Percentiles rank a stretch among this genome's conserved stretches.
phyloP scores from a whole-genome alignment of 2,329 filamentous ascomycete species.

The Pezicula rhizophila region DNA sequence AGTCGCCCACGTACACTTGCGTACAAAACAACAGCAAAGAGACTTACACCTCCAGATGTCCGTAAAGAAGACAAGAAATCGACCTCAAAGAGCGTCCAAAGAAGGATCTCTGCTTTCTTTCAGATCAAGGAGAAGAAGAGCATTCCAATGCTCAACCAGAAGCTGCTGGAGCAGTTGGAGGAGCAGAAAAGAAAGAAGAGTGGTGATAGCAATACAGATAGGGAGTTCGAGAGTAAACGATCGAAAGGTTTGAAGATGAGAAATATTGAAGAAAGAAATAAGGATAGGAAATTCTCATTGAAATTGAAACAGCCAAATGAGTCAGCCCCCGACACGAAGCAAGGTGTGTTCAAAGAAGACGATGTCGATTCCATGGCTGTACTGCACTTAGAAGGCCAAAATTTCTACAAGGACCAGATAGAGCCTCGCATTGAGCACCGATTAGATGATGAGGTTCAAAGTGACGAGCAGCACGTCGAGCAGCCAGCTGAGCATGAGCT shows the following conservation, averaged over 20 bases:
- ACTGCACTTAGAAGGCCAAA: too few relatives aligned
- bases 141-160: constrained; percentile 8
- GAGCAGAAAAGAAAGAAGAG: constrained; percentile 6
- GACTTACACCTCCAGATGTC: constrained; percentile 4
- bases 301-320: neutral
- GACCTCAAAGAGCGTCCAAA: constrained; percentile 5
- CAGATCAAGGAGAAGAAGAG: constrained; percentile 4
- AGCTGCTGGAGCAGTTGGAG: constrained; percentile 10
- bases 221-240: neutral
- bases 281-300: neutral
- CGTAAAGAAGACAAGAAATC: neutral
- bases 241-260: neutral
- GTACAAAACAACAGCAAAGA: neutral
- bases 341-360: too few relatives aligned
- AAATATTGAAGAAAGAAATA: neutral
- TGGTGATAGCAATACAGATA: constrained; percentile 4
- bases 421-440: too few relatives aligned
- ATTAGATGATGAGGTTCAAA: too few relatives aligned
- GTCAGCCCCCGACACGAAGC: neutral
- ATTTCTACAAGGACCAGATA: too few relatives aligned
- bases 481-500: too few relatives aligned
- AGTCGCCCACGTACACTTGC: neutral
- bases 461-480: too few relatives aligned
- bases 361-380: too few relatives aligned
- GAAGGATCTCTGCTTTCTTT: constrained; percentile 4